phyloP scores from a whole-genome alignment of 192 early-diverging fungal species.

The Umbelopsis ramanniana region DNA sequence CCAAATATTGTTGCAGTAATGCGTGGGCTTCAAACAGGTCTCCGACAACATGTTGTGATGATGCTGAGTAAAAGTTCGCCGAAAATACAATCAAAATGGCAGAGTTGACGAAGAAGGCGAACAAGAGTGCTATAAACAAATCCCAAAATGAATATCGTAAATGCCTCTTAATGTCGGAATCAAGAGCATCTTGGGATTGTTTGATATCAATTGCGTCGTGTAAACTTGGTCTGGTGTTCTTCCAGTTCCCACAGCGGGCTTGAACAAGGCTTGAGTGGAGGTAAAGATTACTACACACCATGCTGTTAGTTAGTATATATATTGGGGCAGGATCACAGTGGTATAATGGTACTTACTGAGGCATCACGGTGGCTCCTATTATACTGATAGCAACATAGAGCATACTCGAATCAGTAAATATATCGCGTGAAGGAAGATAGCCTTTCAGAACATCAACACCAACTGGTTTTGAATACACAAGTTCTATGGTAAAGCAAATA shows the following conservation, averaged over 20 bases:
- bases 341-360: slow-evolving; percentile 11
- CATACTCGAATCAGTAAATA: slow-evolving; percentile 60
- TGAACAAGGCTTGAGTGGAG: slow-evolving; percentile 79
- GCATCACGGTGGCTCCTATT: slow-evolving; percentile 86
- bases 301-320: neutral
- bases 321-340: neutral
- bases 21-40: slow-evolving; percentile 71
- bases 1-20: slow-evolving; percentile 63
- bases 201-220: slow-evolving; percentile 18
- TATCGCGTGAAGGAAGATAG: slow-evolving; percentile 57
- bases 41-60: slow-evolving; percentile 45
- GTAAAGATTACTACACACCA: slow-evolving; percentile 60
- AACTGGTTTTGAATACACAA: slow-evolving; percentile 61
- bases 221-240: slow-evolving; percentile 22
- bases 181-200: neutral
- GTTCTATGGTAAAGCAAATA: slow-evolving; percentile 67
- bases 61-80: slow-evolving; percentile 69
- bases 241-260: slow-evolving; percentile 49
- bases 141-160: slow-evolving; percentile 63
- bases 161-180: slow-evolving; percentile 22
- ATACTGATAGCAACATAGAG: slow-evolving; percentile 81
- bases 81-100: slow-evolving; percentile 81
- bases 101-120: slow-evolving; percentile 78
- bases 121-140: slow-evolving; percentile 65
- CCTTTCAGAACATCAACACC: slow-evolving; percentile 67